phyloP scores from a whole-genome alignment of 345 rosid species.

The Fremontodendron californicum region DNA sequence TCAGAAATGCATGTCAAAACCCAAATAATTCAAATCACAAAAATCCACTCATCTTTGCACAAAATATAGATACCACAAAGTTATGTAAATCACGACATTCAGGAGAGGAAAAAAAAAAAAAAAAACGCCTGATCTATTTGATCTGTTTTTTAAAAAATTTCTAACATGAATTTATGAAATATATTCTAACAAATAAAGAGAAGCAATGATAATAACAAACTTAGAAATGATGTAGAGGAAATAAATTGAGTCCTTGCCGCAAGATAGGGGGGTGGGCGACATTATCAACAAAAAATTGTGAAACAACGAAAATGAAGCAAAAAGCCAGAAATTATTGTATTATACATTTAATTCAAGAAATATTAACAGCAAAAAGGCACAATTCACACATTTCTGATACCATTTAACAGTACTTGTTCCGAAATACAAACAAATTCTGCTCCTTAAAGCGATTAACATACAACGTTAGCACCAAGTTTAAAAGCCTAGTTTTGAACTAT shows the following conservation, averaged over 20 bases:
- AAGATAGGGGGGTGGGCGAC: background rate
- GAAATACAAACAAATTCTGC: background rate
- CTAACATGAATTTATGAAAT: background rate
- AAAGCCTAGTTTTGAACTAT: background rate
- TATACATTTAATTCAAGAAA: background rate
- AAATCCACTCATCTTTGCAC: background rate
- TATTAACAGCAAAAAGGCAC: background rate
- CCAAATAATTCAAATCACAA: background rate
- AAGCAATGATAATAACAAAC: background rate
- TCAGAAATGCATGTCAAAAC: background rate
- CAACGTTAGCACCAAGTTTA: background rate
- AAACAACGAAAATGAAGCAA: background rate
- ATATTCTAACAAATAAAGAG: background rate
- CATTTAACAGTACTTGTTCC: background rate
- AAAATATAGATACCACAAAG: background rate
- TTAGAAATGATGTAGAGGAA: no score
- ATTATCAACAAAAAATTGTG: background rate
- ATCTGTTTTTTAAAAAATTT: background rate
- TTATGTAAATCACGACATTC: background rate
- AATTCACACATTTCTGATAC: background rate
- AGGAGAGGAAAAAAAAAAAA: background rate
- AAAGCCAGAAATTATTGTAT: background rate
- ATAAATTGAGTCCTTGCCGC: no score
- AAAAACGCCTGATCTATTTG: background rate
- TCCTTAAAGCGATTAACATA: background rate